phyloP scores from a whole-genome alignment of 805 yeast species.

The Candida schatavii region DNA sequence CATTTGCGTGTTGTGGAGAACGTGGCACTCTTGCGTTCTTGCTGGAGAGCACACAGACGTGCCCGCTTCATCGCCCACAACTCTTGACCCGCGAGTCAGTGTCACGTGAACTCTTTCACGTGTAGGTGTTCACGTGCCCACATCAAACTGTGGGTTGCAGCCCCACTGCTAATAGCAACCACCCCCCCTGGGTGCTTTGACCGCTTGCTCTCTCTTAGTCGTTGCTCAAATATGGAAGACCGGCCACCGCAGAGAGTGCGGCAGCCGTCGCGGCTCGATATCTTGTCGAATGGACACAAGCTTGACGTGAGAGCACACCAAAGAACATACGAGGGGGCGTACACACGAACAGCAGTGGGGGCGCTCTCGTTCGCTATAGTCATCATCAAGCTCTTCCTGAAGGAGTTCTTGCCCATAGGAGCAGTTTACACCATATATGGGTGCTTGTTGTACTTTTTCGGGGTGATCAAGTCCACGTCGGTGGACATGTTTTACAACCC shows the following conservation, averaged over 20 bases:
- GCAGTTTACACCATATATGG: conserved; percentile 65
- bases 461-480: conserved; percentile 33
- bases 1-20: too few species aligned
- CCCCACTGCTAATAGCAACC: too few species aligned
- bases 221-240: too few species aligned
- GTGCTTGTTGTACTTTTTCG: conserved; percentile 35
- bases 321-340: conserved; percentile 83
- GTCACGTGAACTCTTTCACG: too few species aligned
- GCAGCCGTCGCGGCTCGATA: conserved; percentile 32
- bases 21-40: too few species aligned
- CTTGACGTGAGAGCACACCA: conserved; percentile 68
- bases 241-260: conserved; percentile 10
- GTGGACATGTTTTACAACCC: conserved; percentile 39
- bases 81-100: too few species aligned
- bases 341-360: conserved; percentile 69
- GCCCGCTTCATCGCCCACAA: too few species aligned
- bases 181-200: too few species aligned
- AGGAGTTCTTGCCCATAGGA: conserved; percentile 65
- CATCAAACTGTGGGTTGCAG: too few species aligned
- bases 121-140: too few species aligned
- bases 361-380: conserved; percentile 63
- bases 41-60: too few species aligned
- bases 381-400: conserved; percentile 60
- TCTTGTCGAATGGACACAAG: conserved; percentile 39
- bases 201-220: too few species aligned